Conservation (phyloP, 2,329 filamentous ascomycete species). For the Pseudogymnoascus sp. region DNA sequence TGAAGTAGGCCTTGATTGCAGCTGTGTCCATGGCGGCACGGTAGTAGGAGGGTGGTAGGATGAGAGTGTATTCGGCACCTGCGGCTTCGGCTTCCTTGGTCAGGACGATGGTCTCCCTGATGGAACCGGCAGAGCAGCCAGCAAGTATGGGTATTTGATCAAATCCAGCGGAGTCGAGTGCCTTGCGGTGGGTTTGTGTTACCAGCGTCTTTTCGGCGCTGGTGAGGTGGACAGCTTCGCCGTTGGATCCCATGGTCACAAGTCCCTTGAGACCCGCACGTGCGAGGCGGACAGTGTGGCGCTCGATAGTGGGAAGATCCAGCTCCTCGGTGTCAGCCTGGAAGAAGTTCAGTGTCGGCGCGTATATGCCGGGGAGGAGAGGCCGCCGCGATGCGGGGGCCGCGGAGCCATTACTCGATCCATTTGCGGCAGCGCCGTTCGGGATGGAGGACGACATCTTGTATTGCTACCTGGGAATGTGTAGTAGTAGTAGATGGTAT, state of each 20-base stretch:
- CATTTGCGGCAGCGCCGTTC: slow-evolving; percentile 8
- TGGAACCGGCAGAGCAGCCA: slow-evolving; percentile 72
- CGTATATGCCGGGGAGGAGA: slow-evolving; percentile 75
- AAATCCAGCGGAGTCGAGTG: slow-evolving; percentile 74
- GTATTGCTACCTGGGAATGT: not conserved
- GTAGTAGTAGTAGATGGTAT: not conserved
- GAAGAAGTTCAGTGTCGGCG: slow-evolving; percentile 88
- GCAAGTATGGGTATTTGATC: slow-evolving; percentile 68
- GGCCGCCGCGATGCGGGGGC: slow-evolving; percentile 36
- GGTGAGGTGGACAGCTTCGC: slow-evolving; percentile 78
- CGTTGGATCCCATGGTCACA: slow-evolving; percentile 84
- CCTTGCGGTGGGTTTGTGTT: slow-evolving; percentile 69
- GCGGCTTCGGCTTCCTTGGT: slow-evolving; percentile 56
- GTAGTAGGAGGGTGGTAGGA: slow-evolving; percentile 80
- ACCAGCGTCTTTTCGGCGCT: slow-evolving; percentile 67
- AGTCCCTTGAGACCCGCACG: slow-evolving; percentile 71
- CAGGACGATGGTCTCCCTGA: slow-evolving; percentile 69
- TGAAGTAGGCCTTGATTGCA: slow-evolving; percentile 60
- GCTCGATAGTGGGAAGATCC: slow-evolving; percentile 70
- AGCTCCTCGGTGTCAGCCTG: slow-evolving; percentile 74
- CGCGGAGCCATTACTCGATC: slow-evolving; percentile 27
- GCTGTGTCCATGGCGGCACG: slow-evolving; percentile 63
- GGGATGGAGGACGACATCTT: not conserved
- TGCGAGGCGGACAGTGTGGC: slow-evolving; percentile 69
- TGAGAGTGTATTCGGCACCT: slow-evolving; percentile 71